Conservation (phyloP, 2,329 filamentous ascomycete species). For the Phoma herbarum region DNA sequence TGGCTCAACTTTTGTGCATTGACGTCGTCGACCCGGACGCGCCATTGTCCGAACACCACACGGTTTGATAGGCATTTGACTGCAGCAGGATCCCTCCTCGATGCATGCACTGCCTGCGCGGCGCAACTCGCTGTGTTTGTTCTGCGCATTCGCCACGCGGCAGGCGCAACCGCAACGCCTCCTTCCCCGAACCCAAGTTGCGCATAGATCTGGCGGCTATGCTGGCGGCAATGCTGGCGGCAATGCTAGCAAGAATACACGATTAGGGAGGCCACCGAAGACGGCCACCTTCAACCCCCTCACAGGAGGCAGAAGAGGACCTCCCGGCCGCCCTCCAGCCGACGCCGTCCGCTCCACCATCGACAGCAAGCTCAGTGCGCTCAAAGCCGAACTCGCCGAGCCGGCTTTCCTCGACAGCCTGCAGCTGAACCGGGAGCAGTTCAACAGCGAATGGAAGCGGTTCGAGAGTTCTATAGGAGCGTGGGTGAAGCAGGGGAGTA, state of each 20-base stretch:
- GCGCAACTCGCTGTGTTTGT: constrained; percentile 51
- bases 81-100: constrained; percentile 10
- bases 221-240: neutral
- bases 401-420: constrained; percentile 39
- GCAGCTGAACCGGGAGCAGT: constrained; percentile 33
- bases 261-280: neutral
- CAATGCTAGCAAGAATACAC: neutral
- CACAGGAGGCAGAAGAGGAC: neutral
- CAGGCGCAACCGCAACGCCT: constrained; percentile 36
- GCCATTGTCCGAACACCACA: neutral
- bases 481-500: constrained; percentile 33
- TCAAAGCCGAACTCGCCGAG: constrained; percentile 28
- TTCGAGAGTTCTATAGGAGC: constrained; percentile 35
- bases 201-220: constrained; percentile 17
- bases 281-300: constrained; percentile 4
- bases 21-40: constrained; percentile 26
- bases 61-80: neutral
- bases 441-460: constrained; percentile 39
- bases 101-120: constrained; percentile 42
- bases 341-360: constrained; percentile 18
- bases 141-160: constrained; percentile 49
- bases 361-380: constrained; percentile 23
- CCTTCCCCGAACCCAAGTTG: constrained; percentile 39
- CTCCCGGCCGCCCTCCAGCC: neutral
- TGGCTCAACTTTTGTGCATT: constrained; percentile 35